Conservation (phyloP, 1,284 basidiomycete species). For the Ustilago esculenta region DNA sequence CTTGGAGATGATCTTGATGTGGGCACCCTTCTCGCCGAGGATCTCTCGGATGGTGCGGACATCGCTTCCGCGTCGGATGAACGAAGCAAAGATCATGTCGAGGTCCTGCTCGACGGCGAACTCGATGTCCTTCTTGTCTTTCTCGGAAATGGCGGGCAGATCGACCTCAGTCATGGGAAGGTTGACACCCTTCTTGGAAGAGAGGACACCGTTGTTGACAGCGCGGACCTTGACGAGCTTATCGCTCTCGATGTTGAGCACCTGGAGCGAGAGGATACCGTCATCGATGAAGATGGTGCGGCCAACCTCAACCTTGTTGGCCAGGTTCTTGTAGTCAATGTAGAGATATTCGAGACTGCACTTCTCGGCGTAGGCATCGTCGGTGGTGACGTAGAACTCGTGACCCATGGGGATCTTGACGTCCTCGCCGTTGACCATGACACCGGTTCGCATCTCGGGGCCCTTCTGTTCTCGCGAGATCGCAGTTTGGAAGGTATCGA, state of each 20-base stretch:
- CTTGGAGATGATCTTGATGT: constrained; percentile 67
- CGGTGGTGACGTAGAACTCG: constrained; percentile 90
- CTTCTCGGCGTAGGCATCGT: constrained; percentile 80
- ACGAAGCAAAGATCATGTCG: constrained; percentile 78
- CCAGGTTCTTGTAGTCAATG: constrained; percentile 78
- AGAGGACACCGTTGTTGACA: constrained; percentile 90
- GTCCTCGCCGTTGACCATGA: constrained; percentile 87
- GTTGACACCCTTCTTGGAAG: constrained; percentile 98
- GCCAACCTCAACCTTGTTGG: constrained; percentile 92
- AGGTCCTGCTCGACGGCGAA: constrained; percentile 98
- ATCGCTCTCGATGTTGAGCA: constrained; percentile 75
- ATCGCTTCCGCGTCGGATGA: constrained; percentile 64
- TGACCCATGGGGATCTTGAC: constrained; percentile 89
- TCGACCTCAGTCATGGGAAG: constrained; percentile 98
- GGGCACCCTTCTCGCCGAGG: constrained; percentile 64
- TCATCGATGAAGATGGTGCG: constrained; percentile 98
- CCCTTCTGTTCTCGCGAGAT: no score
- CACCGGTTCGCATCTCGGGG: constrained; percentile 96
- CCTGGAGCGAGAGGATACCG: constrained; percentile 93
- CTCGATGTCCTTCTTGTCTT: constrained; percentile 85
- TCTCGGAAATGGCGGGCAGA: constrained; percentile 95
- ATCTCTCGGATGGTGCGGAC: constrained; percentile 64
- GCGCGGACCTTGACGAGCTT: constrained; percentile 76
- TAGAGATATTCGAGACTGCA: constrained; percentile 79
- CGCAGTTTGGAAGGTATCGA: no score